These are phyloP conservation scores for Lathyrus oleraceus DNA, from an alignment of 306 rosid genomes.

Conservation along the genomic window DNA sequence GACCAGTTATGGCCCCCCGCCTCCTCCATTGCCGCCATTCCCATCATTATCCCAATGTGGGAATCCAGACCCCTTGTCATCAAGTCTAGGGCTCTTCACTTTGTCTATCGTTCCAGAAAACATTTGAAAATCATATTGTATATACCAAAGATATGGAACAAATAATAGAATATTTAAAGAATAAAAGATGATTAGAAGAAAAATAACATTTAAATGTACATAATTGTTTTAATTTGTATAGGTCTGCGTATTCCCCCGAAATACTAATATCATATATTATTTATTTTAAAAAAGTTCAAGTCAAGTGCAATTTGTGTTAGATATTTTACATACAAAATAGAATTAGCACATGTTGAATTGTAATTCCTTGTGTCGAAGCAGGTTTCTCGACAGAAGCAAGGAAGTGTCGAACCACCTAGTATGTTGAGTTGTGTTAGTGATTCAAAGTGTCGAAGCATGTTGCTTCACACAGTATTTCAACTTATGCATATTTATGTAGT, in stretches of 20 bases:
- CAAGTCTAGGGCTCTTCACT: conserved; percentile 65
- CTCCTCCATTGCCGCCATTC: conserved; percentile 72
- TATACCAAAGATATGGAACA: neutral
- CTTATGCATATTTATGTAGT: too few relatives aligned
- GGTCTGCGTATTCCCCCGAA: neutral
- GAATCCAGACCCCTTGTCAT: conserved; percentile 66
- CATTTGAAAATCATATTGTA: neutral
- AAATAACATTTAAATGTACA: neutral
- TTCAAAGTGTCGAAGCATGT: too few relatives aligned
- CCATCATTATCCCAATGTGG: conserved; percentile 68
- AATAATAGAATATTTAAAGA: neutral
- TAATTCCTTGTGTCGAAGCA: too few relatives aligned
- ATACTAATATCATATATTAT: neutral
- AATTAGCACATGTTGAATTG: too few relatives aligned
- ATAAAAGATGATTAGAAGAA: neutral
- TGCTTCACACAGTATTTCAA: too few relatives aligned
- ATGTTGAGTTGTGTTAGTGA: too few relatives aligned
- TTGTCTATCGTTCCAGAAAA: conserved; percentile 60
- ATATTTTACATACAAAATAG: neutral
- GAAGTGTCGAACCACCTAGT: too few relatives aligned
- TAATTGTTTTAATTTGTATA: too few relatives aligned
- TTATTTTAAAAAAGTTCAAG: neutral
- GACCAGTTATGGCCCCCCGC: conserved; percentile 73
- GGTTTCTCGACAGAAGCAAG: too few relatives aligned
- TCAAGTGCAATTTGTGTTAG: neutral